Base-by-base conservation (phyloP, 1,284 basidiomycete genomes). In the Cryptococcus sp. region DNA sequence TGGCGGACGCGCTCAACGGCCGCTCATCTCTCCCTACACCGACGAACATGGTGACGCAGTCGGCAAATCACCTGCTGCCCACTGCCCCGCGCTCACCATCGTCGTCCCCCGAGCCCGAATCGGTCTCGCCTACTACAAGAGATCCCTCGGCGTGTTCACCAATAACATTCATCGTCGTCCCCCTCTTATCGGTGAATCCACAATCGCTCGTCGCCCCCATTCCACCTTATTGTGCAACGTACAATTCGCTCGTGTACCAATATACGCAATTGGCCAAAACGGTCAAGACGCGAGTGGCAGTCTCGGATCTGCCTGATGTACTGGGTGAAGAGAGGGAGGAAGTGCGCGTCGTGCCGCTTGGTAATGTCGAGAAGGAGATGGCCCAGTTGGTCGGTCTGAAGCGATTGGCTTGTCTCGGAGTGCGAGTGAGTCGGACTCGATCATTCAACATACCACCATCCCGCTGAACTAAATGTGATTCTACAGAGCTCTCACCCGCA, bases 371-470 rank as follows among this genome's bases (percentile, higher is more conserved):
- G 76, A 50, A 70, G 17, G 76, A 81, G 8, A 75, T 94, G 35
- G 86, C 90, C 1, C 82, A 83, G 46, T 80, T 83, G 2, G 68
- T 88, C 16, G 89, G 88, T 7, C 72, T 93, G 22, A 81, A 88
- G 39, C 82, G 91, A 57, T 84, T 87, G 1, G 85, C 91, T 0
- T 84, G 86, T 6, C 56, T 94, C 45, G 87, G 85, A 13, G 74
- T 93, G 20, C 79, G 81, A 60, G 86, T 87, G 72, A 70, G 82
- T 74, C 19, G 3, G 3, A 3, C 15, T 15, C 39, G 44, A 48
- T 8, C 16, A 16, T 10, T 20, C 13, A 50, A 27, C 16, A 1
- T 50, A n/a, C 2, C 16, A 11, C 17, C 3, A 5, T 15, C 15
- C 35, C 49, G 16, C n/a, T 20, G 6, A 47, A 3, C 11, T 3